Conservation (phyloP, 805 yeast species). For the Candida cerambycidarum region DNA sequence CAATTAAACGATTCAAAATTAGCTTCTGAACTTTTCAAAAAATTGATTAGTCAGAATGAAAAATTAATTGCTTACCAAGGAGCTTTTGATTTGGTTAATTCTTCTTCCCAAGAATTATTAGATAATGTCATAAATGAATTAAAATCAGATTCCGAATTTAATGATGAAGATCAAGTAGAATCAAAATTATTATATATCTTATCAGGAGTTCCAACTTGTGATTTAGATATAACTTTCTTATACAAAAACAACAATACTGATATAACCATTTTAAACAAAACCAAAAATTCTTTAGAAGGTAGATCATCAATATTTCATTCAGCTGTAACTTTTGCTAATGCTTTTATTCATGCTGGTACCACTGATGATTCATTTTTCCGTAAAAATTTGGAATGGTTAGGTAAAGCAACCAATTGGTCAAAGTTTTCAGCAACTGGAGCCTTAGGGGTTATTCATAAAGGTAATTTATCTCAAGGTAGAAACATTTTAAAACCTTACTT, state of each 20-base stretch:
- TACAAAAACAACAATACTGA: constrained; percentile 87
- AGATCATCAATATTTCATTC: constrained; percentile 93
- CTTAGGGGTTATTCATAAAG: constrained; percentile 93
- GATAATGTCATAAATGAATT: constrained; percentile 50
- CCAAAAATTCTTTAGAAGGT: constrained; percentile 82
- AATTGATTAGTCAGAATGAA: constrained; percentile 52
- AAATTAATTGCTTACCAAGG: constrained; percentile 79
- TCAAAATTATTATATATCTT: constrained; percentile 64
- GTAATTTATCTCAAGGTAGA: constrained; percentile 88
- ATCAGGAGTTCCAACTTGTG: constrained; percentile 93
- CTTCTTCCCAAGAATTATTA: constrained; percentile 87
- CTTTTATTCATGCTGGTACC: constrained; percentile 94
- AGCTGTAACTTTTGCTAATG: constrained; percentile 92
- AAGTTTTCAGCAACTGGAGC: constrained; percentile 98
- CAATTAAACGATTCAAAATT: constrained; percentile 76
- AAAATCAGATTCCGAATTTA: constrained; percentile 29
- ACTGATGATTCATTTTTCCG: constrained; percentile 92
- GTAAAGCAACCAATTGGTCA: constrained; percentile 98
- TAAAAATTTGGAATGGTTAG: constrained; percentile 90
- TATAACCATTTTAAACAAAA: constrained; percentile 71
- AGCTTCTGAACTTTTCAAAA: constrained; percentile 68
- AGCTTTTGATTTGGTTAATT: constrained; percentile 89
- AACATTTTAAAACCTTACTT: constrained; percentile 85
- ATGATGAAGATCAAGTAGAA: constrained; percentile 21
- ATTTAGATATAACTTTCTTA: constrained; percentile 83